A percentile compares a stretch with the other conserved stretches of the same genome.
Evolutionary conservation across 2,329 filamentous ascomycete species (phyloP).

Genomic region (Cyclaneusma minus): DNA sequence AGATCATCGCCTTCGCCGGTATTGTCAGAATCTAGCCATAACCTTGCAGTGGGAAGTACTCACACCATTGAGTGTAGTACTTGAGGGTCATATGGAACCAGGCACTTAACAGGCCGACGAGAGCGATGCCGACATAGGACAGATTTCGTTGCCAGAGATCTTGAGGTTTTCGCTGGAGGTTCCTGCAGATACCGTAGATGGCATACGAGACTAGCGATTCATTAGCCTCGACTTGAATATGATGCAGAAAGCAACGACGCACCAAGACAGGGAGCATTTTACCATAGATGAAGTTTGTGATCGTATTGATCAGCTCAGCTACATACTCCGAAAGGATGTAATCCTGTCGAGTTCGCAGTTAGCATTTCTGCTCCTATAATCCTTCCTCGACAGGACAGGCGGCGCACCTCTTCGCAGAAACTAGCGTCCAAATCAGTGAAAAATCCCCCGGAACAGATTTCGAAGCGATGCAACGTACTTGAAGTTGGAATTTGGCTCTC

Average conservation of each 20-base stretch:
- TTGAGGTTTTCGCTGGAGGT: slow-evolving; percentile 10
- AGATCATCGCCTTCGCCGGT: slow-evolving; percentile 36
- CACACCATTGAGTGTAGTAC: slow-evolving; percentile 29
- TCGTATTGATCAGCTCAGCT: slow-evolving; percentile 35
- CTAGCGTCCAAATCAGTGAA: slow-evolving; percentile 5
- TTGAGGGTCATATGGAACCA: slow-evolving; percentile 28
- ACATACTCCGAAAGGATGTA: slow-evolving; percentile 34
- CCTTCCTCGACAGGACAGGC: background rate
- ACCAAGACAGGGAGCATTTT: slow-evolving; percentile 8
- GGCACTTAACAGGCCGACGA: slow-evolving; percentile 24
- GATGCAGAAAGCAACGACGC: slow-evolving; percentile 3
- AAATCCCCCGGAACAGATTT: slow-evolving; percentile 1
- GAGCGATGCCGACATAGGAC: slow-evolving; percentile 26
- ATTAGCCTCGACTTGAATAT: slow-evolving; percentile 8
- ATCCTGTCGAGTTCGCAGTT: slow-evolving; percentile 23
- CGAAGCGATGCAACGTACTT: slow-evolving; percentile 10
- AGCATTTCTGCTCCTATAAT: slow-evolving; percentile 1
- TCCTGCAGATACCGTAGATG: slow-evolving; percentile 14
- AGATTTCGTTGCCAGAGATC: slow-evolving; percentile 17
- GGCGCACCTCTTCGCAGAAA: slow-evolving; percentile 18
- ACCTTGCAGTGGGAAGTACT: slow-evolving; percentile 4
- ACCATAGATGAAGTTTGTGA: slow-evolving; percentile 35
- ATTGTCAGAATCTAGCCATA: slow-evolving; percentile 1
- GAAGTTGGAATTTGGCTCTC: slow-evolving; percentile 10
- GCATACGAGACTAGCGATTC: slow-evolving; percentile 11